Evolutionary conservation across 495 filamentous ascomycete species (phyloP).

Genomic region (Penicillium malachiteum): DNA sequence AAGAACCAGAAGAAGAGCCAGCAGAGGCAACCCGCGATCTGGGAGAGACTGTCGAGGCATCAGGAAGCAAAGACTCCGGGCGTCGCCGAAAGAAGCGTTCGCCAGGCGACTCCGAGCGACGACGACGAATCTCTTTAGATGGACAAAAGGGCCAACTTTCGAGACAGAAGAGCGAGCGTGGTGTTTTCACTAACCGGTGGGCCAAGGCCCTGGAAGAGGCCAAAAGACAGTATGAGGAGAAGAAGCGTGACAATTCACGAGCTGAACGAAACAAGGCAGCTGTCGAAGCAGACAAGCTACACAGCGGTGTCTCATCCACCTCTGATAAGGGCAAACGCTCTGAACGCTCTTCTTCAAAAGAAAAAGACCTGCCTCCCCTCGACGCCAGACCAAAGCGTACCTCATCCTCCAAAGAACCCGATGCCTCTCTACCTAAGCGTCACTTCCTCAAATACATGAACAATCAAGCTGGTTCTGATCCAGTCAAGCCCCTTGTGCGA

Average conservation of each 20-base stretch:
- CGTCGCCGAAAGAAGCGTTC: conserved; percentile 36
- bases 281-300: conserved; percentile 22
- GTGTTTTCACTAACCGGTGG: conserved; percentile 40
- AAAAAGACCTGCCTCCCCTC: conserved; percentile 15
- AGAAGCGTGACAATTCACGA: conserved; percentile 22
- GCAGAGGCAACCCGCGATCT: conserved; percentile 8
- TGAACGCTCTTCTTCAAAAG: conserved; percentile 16
- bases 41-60: conserved; percentile 15
- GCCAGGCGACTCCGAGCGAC: conserved; percentile 29
- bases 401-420: conserved; percentile 17
- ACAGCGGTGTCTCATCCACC: conserved; percentile 12
- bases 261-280: conserved; percentile 16
- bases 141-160: conserved; percentile 28
- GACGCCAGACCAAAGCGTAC: conserved; percentile 26
- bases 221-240: conserved; percentile 39
- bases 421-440: conserved; percentile 18
- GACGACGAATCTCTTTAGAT: conserved; percentile 33
- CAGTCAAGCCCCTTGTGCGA: conserved; percentile 34
- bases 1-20: conserved; percentile 15
- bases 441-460: conserved; percentile 43
- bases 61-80: conserved; percentile 14
- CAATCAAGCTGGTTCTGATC: conserved; percentile 38
- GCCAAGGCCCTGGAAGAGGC: conserved; percentile 41
- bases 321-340: conserved; percentile 18
- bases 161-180: conserved; percentile 39